Base-by-base conservation (phyloP, 2,329 filamentous ascomycete genomes). In the Nigrospora oryzae region DNA sequence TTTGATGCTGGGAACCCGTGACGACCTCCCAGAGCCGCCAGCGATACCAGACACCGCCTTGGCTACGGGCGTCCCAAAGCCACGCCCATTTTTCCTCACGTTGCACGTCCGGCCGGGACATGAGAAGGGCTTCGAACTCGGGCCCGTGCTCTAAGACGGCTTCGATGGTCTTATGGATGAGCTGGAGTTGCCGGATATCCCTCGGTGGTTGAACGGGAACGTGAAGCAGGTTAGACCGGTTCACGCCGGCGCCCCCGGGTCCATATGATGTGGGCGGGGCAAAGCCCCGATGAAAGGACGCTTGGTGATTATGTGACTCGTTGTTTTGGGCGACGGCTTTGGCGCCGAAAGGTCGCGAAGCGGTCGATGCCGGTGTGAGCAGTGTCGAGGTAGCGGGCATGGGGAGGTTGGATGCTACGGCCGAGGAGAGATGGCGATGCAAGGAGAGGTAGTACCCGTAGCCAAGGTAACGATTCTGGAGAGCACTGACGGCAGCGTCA, bases 21-120 rank as follows among this genome's bases (percentile, higher is more conserved):
- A 91, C 71, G 10, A 91, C 75, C 54, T 93, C 83, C 86, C 90
- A 96, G 38, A 97, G 60, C 38, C 88, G 81, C 86, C 89, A 97
- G 37, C 93, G 82, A 63, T 97, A 97, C 77, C 90, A 98, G 14
- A 94, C 78, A 14, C 85, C 91, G 23, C 81, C 89, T 50, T 75
- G 72, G 56, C 83, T 90, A 52, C 83, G 77, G 16, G 89, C 77
- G 61, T 97, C 85, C 83, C 88, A 98, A 5, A 98, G 72, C 86
- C 90, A 98, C 0, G 89, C 86, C 82, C 91, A 97, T 52, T 84
- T 89, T 62, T 95, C 87, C 48, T 95, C 87, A 36, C 75, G 77
- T 60, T 95, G 88, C 1, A 97, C 85, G 44, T 89, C 81, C 0
- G 86, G 79, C 15, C 87, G 75, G 41, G 83, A 84, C 93, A 97